Evolutionary conservation across 345 rosid species (phyloP).

Genomic region (Lepidium africanum): DNA sequence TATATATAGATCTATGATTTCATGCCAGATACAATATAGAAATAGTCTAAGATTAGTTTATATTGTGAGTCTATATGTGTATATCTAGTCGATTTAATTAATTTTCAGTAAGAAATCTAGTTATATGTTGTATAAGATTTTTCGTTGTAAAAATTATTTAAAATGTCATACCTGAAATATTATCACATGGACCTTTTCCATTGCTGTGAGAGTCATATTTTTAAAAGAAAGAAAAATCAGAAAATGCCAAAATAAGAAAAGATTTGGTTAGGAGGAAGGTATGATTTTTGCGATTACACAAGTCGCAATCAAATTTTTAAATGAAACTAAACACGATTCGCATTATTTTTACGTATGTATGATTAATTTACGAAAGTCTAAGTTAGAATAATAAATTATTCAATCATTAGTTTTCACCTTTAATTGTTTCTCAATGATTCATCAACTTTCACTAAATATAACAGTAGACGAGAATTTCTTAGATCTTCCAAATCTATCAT

Average conservation of each 20-base stretch:
- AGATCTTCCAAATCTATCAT: conserved; percentile 4
- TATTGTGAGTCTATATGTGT: neutral
- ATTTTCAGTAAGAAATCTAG: neutral
- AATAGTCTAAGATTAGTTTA: neutral
- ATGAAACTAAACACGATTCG: neutral
- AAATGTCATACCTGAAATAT: neutral
- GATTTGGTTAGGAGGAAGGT: conserved; percentile 29
- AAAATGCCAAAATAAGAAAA: conserved; percentile 25
- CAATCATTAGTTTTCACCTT: conserved; percentile 15
- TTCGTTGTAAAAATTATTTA: neutral
- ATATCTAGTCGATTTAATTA: neutral
- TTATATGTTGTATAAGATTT: neutral
- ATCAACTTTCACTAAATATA: neutral
- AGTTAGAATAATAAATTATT: neutral
- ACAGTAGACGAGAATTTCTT: neutral
- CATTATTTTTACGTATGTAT: conserved; percentile 1
- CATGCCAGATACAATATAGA: neutral
- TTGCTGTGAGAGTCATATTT: conserved; percentile 13
- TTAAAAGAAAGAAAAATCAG: neutral
- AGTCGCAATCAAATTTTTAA: conserved; percentile 17
- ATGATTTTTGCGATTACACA: conserved; percentile 13
- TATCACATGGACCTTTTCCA: conserved; percentile 28
- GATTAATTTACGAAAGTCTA: neutral
- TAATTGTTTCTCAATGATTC: neutral
- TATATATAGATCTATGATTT: neutral